Evolutionary conservation across 768 basidiomycete genomes (phyloP), one percentile per base, ranked within the genome.

Genomic region (Candolleomyces efflorescens): DNA sequence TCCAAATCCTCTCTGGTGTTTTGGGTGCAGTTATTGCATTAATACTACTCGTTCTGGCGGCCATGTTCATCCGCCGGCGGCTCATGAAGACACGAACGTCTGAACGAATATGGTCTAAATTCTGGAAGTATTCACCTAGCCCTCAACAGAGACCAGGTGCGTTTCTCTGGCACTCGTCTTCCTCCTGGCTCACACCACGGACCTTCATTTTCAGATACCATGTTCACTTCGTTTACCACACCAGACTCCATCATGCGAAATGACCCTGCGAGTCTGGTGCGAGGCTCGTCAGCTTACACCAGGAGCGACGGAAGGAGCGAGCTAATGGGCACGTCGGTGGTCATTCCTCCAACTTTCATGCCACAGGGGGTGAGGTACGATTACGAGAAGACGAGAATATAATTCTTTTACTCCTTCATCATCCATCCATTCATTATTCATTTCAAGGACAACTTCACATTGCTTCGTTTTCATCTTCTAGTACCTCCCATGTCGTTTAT

Each of bases 161-260:
- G 62, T 44, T 24, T 39, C 15, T 32, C 45, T 54, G 15, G 20
- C 12, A 9, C 54, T 23, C 20, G 7, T 22, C 44, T 55, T 22
- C 54, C n/a, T n/a, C 41, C 51, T 32, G 37, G 20, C 27, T 26
- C 41, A 51, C 49, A 44, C 24, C 32, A 32, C 32, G 2, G 13
- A 39, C 22, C 11, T 15, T 22, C 41, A 23, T 22, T 54, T 11
- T 2, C 20, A 70, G 71, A 68, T 9, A 74, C 73, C 13, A 60
- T 73, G 20, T 72, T 71, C 46, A 75, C 71, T 7, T 67, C 67
- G 22, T 71, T 74, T 50, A 75, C 73, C 2, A 68, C 71, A 0
- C 70, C 72, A 0, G 72, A 72, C 54, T 75, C 74, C 6, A 77
- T 74, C 38, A 36, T 71, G 47, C 66, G 68, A 17, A 69, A 66